phyloP scores from a whole-genome alignment of 148 eudicot genomes.

The Beta vulgaris region DNA sequence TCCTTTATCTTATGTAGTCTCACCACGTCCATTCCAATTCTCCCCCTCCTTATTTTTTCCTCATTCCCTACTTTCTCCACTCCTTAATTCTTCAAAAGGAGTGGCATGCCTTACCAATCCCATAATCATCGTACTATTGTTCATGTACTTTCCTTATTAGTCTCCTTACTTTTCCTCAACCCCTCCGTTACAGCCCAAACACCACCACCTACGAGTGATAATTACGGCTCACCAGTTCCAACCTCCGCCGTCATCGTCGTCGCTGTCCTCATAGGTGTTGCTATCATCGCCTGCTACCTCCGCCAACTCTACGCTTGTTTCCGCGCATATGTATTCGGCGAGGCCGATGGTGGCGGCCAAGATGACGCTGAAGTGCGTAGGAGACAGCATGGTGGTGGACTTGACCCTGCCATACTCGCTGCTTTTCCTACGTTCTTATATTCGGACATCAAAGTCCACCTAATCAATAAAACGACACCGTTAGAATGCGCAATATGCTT shows the following conservation, averaged over 20 bases:
- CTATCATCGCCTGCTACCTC: conserved; percentile 12
- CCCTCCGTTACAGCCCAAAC: conserved; percentile 4
- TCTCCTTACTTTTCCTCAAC: not conserved
- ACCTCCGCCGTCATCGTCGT: conserved; percentile 30
- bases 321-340: not conserved
- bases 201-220: conserved; percentile 1
- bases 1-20: too few relatives aligned
- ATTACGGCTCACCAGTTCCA: conserved; percentile 26
- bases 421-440: conserved; percentile 42
- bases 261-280: conserved; percentile 3
- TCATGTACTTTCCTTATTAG: not conserved
- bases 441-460: conserved; percentile 44
- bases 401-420: conserved; percentile 32
- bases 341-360: not conserved
- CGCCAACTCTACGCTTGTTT: conserved; percentile 33
- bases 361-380: not conserved
- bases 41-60: not conserved
- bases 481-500: conserved; percentile 59
- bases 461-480: conserved; percentile 22
- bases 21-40: not conserved
- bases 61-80: not conserved
- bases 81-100: not conserved
- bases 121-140: not conserved
- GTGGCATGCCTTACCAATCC: conserved; percentile 20
- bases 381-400: conserved; percentile 17